Evolutionary conservation across 192 early-diverging fungal species (phyloP), one percentile per base, ranked within the genome.

Genomic region (Podila minutissima): DNA sequence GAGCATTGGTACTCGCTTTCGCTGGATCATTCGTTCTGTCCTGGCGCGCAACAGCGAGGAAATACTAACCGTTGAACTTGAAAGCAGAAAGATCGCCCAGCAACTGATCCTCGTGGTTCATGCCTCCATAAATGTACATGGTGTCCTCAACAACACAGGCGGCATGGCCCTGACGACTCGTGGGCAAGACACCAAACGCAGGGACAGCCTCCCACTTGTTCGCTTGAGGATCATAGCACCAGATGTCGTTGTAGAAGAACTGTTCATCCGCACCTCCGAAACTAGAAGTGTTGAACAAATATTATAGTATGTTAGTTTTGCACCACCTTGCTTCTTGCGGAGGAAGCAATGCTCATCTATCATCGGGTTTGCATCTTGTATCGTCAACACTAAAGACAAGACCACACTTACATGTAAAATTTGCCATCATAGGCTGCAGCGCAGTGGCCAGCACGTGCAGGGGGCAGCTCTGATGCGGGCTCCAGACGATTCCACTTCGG

Each of bases 51-150:
- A 8, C 29, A 19, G 6, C 2, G 22, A 59, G 10, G 33, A 33
- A 0, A 57, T 50, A 58, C 64, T 55, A 83, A 86, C 86, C 87
- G 48, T 74, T 82, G 22, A 90, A 83, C 29, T 81, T 82, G 73
- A 88, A 89, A 1, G 86, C 88, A 31, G 70, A 86, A n/a, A 90
- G 74, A 64, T 90, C 89, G 12, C 82, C 75, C 28, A 88, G 69
- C 17, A 83, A 63, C 48, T 84, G 58, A 26, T 84, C 86, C 51
- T 86, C 85, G 9, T 69, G 62, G 33, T 74, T 71, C 59, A 72
- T 73, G 4, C 89, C 89, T 59, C 89, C 89, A 65, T 86, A 86
- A 22, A 90, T 77, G 55, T 90, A 90, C 57, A 90, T 81, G 29
- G 86, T 81, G 64, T 87, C 89, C 33, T 86, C 88, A 5, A 89